phyloP scores from a whole-genome alignment of 495 filamentous ascomycete genomes.

The Hypoxylon lienhwacheense region DNA sequence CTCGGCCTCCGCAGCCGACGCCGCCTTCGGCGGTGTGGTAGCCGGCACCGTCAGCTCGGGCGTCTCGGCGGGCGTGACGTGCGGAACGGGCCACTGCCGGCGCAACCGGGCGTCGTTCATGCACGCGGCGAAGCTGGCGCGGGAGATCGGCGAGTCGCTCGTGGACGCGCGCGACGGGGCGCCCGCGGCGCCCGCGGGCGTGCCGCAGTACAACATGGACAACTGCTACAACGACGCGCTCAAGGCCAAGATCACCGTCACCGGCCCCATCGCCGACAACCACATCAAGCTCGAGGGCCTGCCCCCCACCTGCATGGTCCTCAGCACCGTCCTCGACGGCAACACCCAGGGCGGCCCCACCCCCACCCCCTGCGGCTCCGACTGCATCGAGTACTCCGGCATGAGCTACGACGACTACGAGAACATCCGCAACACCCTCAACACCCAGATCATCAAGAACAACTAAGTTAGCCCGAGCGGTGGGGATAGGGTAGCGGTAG shows the following conservation, averaged over 20 bases:
- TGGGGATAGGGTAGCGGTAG: too few relatives aligned
- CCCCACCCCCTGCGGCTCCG: constrained; percentile 26
- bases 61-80: background rate
- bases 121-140: constrained; percentile 1
- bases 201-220: constrained; percentile 9
- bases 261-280: constrained; percentile 3
- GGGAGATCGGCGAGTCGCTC: constrained; percentile 4
- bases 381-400: constrained; percentile 23
- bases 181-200: constrained; percentile 3
- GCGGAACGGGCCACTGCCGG: background rate
- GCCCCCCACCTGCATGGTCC: constrained; percentile 30
- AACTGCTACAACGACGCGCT: constrained; percentile 6
- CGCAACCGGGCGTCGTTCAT: background rate
- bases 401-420: constrained; percentile 19
- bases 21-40: background rate
- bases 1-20: background rate
- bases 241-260: background rate
- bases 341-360: constrained; percentile 11
- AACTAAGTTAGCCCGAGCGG: background rate
- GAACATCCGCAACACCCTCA: constrained; percentile 5
- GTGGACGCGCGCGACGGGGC: constrained; percentile 1
- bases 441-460: constrained; percentile 5
- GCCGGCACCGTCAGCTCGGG: constrained; percentile 3
- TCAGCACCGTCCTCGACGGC: constrained; percentile 18
- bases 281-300: constrained; percentile 15